phyloP scores from a whole-genome alignment of 2,329 filamentous ascomycete genomes.

The Hypoxylon sp. region DNA sequence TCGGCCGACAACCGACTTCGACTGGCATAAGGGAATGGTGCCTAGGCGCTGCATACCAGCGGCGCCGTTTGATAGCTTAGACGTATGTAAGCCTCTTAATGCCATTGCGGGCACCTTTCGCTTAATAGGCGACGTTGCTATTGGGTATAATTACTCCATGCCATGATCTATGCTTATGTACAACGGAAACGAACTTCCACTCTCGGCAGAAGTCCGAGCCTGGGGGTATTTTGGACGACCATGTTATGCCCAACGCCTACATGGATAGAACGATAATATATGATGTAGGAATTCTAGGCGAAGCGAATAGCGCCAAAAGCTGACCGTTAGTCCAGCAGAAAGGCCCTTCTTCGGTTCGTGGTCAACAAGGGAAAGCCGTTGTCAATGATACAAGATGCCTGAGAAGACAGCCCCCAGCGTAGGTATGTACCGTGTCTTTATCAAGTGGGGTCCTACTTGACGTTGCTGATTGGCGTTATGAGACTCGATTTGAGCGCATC shows the following conservation, averaged over 20 bases:
- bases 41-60: slow-evolving; percentile 27
- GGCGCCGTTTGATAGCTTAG: slow-evolving; percentile 23
- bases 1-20: slow-evolving; percentile 16
- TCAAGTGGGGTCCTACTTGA: background rate
- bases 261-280: slow-evolving; percentile 6
- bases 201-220: slow-evolving; percentile 29
- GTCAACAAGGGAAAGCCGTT: slow-evolving; percentile 19
- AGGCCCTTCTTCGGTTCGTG: slow-evolving; percentile 22
- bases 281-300: slow-evolving; percentile 19
- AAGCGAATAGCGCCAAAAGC: slow-evolving; percentile 16
- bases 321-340: slow-evolving; percentile 27
- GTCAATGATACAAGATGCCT: background rate
- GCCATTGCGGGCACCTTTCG: slow-evolving; percentile 21
- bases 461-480: background rate
- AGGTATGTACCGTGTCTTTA: background rate
- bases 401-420: background rate
- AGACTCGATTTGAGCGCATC: too few species aligned
- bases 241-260: slow-evolving; percentile 8
- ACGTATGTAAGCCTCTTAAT: slow-evolving; percentile 23
- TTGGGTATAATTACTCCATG: slow-evolving; percentile 28
- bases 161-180: slow-evolving; percentile 20
- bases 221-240: slow-evolving; percentile 23
- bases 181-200: slow-evolving; percentile 33
- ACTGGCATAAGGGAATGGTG: background rate
- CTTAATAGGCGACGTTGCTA: slow-evolving; percentile 20